These are phyloP conservation scores for Iodosphaeria phyllophila DNA, from an alignment of 2,329 filamentous ascomycete genomes.

Conservation along the genomic window DNA sequence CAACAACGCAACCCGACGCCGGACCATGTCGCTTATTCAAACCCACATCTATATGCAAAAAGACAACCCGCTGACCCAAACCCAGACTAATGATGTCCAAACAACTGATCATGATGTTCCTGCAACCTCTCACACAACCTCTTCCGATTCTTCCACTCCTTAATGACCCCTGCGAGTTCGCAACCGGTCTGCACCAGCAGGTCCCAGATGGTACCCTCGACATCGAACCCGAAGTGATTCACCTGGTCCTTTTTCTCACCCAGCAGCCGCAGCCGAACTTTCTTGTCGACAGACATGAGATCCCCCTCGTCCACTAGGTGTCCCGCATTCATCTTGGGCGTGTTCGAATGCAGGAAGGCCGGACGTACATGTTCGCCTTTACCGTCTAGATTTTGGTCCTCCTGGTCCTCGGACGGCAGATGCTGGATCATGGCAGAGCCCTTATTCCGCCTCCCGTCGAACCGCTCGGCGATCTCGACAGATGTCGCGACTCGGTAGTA, in stretches of 20 bases:
- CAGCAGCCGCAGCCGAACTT: slow-evolving; percentile 8
- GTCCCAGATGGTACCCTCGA: slow-evolving; percentile 9
- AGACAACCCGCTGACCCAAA: no score
- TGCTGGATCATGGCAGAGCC: slow-evolving; percentile 2
- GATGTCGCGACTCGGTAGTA: slow-evolving; percentile 20
- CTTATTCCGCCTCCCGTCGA: no score
- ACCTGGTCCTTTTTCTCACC: slow-evolving; percentile 6
- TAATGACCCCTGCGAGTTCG: slow-evolving; percentile 4
- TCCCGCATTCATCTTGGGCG: slow-evolving; percentile 12
- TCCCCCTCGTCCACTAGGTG: slow-evolving; percentile 10
- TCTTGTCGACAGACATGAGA: slow-evolving; percentile 4
- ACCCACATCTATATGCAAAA: no score
- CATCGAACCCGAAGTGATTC: slow-evolving; percentile 8
- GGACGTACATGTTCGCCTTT: slow-evolving; percentile 5
- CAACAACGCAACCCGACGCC: no score
- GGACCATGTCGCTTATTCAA: no score
- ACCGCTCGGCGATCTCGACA: no score
- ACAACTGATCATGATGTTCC: slow-evolving; percentile 2
- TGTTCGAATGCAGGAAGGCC: slow-evolving; percentile 10
- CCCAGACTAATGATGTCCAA: no score
- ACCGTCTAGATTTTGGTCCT: background rate
- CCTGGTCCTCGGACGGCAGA: slow-evolving; percentile 2
- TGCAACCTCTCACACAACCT: slow-evolving; percentile 1
- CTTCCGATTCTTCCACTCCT: slow-evolving; percentile 3
- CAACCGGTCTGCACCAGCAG: slow-evolving; percentile 7